Evolutionary conservation across 2,329 filamentous ascomycete genomes (phyloP).

Genomic region (Scortechinia acanthostroma): DNA sequence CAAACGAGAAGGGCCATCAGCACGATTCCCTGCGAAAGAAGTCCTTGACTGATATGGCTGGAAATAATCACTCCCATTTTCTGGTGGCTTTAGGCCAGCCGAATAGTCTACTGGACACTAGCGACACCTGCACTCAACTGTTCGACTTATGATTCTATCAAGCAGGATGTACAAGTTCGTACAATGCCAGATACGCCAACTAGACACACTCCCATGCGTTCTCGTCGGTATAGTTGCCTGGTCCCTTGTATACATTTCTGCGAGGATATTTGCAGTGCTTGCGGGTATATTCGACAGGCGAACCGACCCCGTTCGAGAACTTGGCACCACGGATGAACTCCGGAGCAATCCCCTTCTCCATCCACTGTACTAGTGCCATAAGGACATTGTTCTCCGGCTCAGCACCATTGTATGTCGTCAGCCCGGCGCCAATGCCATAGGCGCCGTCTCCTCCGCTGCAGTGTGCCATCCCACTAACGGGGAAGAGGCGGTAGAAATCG

Average conservation of each 20-base stretch:
- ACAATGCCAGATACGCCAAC: no score
- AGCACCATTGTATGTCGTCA: not conserved
- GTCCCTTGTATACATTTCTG: not conserved
- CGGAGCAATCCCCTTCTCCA: slow-evolving; percentile 29
- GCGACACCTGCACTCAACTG: no score
- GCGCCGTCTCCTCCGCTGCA: slow-evolving; percentile 39
- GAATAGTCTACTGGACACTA: no score
- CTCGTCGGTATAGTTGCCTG: not conserved
- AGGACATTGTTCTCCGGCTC: slow-evolving; percentile 32
- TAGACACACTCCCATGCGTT: slow-evolving; percentile 2
- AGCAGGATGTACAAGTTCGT: no score
- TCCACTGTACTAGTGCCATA: slow-evolving; percentile 36
- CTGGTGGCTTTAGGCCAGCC: no score
- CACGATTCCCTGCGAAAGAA: no score
- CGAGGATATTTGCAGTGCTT: not conserved
- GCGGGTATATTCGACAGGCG: not conserved
- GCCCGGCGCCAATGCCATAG: slow-evolving; percentile 15
- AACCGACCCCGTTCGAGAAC: not conserved
- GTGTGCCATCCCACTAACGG: slow-evolving; percentile 40
- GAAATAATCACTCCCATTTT: no score
- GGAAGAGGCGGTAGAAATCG: slow-evolving; percentile 39
- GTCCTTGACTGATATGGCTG: no score
- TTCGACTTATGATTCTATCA: no score
- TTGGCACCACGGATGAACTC: slow-evolving; percentile 14
- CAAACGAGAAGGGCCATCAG: no score